Conservation (phyloP, 2,329 filamentous ascomycete species). For the Rosellinia necatrix region DNA sequence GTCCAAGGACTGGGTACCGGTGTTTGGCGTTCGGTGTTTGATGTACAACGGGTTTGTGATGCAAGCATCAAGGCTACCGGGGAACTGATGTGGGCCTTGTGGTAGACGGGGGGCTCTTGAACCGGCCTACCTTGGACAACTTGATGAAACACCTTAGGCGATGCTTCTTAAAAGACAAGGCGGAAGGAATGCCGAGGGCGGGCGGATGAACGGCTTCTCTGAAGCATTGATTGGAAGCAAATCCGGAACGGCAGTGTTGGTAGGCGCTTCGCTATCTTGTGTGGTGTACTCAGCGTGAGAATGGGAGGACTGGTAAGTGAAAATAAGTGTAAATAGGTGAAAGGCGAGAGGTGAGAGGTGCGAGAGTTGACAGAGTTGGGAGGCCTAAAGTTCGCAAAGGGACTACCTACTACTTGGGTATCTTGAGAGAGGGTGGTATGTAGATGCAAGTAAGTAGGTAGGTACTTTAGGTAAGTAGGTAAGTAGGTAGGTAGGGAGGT, state of each 20-base stretch:
- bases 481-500: background rate
- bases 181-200: background rate
- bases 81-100: background rate
- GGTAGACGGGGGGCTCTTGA: background rate
- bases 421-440: too few relatives aligned
- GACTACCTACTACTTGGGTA: too few relatives aligned
- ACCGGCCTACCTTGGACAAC: too few relatives aligned
- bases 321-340: constrained; percentile 14
- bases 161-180: too few relatives aligned
- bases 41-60: background rate
- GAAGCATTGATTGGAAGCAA: background rate
- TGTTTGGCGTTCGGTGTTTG: background rate
- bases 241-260: background rate
- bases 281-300: background rate
- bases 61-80: background rate
- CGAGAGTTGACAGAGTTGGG: too few relatives aligned
- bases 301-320: background rate
- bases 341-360: background rate
- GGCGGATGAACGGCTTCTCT: constrained; percentile 13
- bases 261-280: background rate
- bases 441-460: background rate
- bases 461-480: background rate
- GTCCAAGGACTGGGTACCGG: background rate
- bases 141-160: too few relatives aligned
- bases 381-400: too few relatives aligned